Base-by-base conservation (phyloP, 1,139 yeast genomes). In the Sugiyamaella sp. region DNA sequence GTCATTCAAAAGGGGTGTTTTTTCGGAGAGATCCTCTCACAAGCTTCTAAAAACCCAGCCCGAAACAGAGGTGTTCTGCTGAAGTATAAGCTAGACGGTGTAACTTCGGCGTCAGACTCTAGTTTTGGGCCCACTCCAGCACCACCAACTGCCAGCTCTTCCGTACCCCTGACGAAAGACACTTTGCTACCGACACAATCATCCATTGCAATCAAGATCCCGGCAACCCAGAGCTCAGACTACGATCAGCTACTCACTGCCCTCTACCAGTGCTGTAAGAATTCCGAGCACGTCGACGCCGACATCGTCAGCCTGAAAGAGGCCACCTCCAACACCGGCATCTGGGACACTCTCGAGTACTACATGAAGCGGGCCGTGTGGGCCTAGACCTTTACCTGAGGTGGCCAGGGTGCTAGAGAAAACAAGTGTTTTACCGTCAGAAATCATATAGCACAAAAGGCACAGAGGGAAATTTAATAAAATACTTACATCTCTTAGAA, bases 331-430 rank as follows among this genome's bases (percentile, higher is more conserved):
- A 62, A 63, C 37, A 66, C 72, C 0, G 65, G 73, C 9, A 54
- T 71, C 3, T 66, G 74, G 63, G 68, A 67, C 17, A 53, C 66
- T 5, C 47, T 73, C 17, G 74, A 70, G 52, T 65, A 73, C 50
- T 65, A 64, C 41, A 57, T 73, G 51, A 73, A 73, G 54, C 66
- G 66, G 51, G 61, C 73, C 42, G 66, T 73, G 0, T 74, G 77
- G 77, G 74, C 64, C 1, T 67, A 29, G n/a, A n/a, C n/a, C n/a
- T n/a, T n/a, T n/a, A n/a, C n/a, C n/a, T n/a, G n/a, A n/a, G n/a
- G n/a, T n/a, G n/a, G n/a, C n/a, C n/a, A n/a, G n/a, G n/a, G n/a
- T n/a, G n/a, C n/a, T n/a, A n/a, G n/a, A n/a, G n/a, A n/a, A n/a
- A n/a, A n/a, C n/a, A n/a, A n/a, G n/a, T n/a, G n/a, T n/a, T n/a